Evolutionary conservation across 75 land plant species (phyloP).

Genomic region (Azolla pinnata): DNA sequence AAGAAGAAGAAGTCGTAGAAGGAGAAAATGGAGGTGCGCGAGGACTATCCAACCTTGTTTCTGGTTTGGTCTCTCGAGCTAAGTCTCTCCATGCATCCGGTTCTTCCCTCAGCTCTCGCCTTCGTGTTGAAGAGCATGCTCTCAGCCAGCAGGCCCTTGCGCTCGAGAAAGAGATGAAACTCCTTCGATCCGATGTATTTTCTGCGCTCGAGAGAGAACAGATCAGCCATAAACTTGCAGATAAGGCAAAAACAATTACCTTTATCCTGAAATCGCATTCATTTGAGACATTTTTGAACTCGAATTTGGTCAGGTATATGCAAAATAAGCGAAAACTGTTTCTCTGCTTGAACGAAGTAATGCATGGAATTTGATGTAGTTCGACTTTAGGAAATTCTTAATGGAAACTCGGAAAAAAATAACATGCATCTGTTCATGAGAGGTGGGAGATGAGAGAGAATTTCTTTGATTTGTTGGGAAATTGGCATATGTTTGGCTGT

Average conservation of each 20-base stretch:
- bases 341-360: too few species aligned
- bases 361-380: too few species aligned
- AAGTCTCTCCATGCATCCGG: conserved; percentile 62
- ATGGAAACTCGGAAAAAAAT: too few species aligned
- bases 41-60: conserved; percentile 4
- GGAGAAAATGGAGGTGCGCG: neutral
- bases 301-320: too few species aligned
- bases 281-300: too few species aligned
- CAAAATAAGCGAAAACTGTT: too few species aligned
- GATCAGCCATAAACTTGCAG: conserved; percentile 26
- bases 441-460: too few species aligned
- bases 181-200: conserved; percentile 14
- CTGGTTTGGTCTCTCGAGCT: conserved; percentile 37
- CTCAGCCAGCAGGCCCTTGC: conserved; percentile 37
- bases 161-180: conserved; percentile 38
- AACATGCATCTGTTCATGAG: too few species aligned
- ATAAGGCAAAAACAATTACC: conserved; percentile 31
- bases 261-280: too few species aligned
- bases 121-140: conserved; percentile 42
- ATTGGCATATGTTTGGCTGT: too few species aligned
- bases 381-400: too few species aligned
- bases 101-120: conserved; percentile 29
- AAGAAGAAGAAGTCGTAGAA: neutral
- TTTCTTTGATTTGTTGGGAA: too few species aligned
- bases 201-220: conserved; percentile 14